Evolutionary conservation across 73 alveolate genomes (phyloP).

Genomic region (Paramecium bursaria): DNA sequence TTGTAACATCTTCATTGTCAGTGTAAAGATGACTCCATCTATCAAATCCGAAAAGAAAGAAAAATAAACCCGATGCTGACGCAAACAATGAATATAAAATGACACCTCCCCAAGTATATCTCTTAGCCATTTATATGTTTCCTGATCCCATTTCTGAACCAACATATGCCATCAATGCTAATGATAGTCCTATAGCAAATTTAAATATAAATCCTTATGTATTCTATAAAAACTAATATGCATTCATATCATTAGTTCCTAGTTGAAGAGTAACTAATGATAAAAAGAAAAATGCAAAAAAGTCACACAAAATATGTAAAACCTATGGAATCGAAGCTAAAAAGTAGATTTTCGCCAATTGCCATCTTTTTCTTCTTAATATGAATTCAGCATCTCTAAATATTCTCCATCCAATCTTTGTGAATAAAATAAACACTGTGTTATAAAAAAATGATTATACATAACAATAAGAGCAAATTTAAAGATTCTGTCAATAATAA

Average conservation of each 20-base stretch:
- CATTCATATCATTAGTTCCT: conserved; percentile 31
- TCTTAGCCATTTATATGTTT: neutral
- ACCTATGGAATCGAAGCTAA: neutral
- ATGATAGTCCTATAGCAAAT: conserved; percentile 21
- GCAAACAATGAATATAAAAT: neutral
- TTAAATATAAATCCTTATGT: conserved; percentile 23
- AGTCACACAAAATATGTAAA: conserved; percentile 1
- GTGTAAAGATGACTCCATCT: neutral
- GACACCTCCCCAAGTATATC: neutral
- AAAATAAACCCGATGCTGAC: neutral
- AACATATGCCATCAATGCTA: conserved; percentile 42
- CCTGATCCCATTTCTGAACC: conserved; percentile 37
- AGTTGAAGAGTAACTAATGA: conserved; percentile 27
- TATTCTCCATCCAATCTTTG: neutral
- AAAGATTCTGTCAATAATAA: neutral
- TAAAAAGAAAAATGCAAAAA: neutral
- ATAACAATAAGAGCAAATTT: neutral
- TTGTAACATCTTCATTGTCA: neutral
- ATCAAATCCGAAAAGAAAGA: neutral
- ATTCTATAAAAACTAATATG: conserved; percentile 7
- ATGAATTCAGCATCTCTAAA: neutral
- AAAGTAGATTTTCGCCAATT: neutral
- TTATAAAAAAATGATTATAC: neutral
- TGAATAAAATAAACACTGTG: conserved; percentile 26
- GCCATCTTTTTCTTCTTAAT: neutral